Conservation (phyloP, 768 basidiomycete genomes). For the Xerocomus spinulosus region DNA sequence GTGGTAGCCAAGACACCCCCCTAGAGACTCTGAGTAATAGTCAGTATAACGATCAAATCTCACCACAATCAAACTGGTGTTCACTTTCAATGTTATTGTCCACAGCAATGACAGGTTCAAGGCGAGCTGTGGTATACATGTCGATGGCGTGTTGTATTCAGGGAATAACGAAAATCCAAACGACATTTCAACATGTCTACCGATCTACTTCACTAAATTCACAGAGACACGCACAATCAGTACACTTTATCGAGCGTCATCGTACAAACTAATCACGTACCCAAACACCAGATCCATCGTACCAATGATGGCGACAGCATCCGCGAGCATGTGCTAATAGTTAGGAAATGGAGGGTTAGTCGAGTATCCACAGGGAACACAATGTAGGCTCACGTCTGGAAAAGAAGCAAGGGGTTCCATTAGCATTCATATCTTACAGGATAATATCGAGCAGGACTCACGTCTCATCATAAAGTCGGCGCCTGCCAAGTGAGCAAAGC, state of each 20-base stretch:
- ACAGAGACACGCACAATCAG: background rate
- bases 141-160: conserved; percentile 8
- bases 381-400: conserved; percentile 34
- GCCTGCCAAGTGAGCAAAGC: conserved; percentile 93
- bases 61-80: too few species aligned
- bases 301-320: conserved; percentile 95
- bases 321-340: conserved; percentile 80
- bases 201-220: conserved; percentile 29
- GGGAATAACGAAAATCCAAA: background rate
- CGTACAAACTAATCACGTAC: conserved; percentile 41
- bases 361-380: background rate
- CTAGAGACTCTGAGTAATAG: too few species aligned
- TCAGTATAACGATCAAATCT: too few species aligned
- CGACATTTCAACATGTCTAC: conserved; percentile 20
- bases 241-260: background rate
- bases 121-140: background rate
- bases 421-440: background rate
- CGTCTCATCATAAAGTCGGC: conserved; percentile 98
- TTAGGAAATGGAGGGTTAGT: conserved; percentile 29
- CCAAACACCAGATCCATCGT: conserved; percentile 99
- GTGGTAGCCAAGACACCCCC: too few species aligned
- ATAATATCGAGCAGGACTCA: conserved; percentile 35
- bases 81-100: too few species aligned
- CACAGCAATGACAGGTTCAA: too few species aligned
- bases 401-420: conserved; percentile 5